phyloP scores from a whole-genome alignment of 768 basidiomycete species.

The Rhodotorula babjevae region DNA sequence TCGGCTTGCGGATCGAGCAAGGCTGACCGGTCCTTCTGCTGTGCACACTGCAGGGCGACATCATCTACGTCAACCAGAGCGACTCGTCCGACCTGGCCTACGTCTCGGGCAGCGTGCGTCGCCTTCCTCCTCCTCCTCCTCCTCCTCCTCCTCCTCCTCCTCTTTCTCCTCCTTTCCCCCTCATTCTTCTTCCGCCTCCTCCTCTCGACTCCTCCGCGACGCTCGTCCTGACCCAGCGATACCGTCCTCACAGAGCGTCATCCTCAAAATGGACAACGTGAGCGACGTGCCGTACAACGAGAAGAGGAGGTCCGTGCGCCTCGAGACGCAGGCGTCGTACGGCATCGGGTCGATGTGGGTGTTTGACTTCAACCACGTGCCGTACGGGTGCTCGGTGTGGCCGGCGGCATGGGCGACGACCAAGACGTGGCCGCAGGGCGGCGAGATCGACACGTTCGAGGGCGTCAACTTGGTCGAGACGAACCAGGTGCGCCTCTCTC shows the following conservation, averaged over 20 bases:
- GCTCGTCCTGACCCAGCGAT: too few relatives aligned
- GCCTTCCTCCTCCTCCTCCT: not conserved
- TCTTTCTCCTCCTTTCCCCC: not conserved
- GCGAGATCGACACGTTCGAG: constrained; percentile 75
- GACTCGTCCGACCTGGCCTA: constrained; percentile 20
- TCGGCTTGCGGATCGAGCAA: too few relatives aligned
- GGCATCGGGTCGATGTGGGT: constrained; percentile 34
- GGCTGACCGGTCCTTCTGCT: too few relatives aligned
- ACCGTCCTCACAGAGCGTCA: constrained; percentile 19
- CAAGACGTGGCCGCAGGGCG: constrained; percentile 20
- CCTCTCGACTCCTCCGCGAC: too few relatives aligned
- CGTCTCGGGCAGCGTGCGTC: constrained; percentile 21
- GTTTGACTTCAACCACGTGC: constrained; percentile 46
- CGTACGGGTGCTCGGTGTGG: constrained; percentile 53
- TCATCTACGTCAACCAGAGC: constrained; percentile 22
- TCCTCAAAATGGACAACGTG: constrained; percentile 34
- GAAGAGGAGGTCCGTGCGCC: constrained; percentile 42
- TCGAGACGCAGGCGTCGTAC: constrained; percentile 31
- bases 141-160: too few relatives aligned
- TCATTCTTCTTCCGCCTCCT: too few relatives aligned
- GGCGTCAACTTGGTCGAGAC: constrained; percentile 64
- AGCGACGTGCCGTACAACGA: constrained; percentile 37
- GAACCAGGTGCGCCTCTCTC: constrained; percentile 56
- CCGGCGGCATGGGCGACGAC: constrained; percentile 15
- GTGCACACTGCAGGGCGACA: constrained; percentile 1